Percentiles rank a stretch among this genome's conserved stretches.
phyloP scores from a whole-genome alignment of 164 flowering plant species.

The Vitis labrusca region DNA sequence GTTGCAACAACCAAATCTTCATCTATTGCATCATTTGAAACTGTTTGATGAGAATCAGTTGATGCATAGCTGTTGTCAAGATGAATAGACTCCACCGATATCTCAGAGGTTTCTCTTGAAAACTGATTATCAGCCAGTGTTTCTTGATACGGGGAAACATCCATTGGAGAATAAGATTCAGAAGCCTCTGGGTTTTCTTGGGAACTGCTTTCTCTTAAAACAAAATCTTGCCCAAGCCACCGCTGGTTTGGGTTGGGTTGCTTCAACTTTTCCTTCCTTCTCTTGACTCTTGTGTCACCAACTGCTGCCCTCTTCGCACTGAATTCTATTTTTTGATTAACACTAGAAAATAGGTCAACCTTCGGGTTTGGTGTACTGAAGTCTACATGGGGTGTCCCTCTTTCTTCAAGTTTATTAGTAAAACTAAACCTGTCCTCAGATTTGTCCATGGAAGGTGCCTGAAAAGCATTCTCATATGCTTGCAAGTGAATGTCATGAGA shows the following conservation, averaged over 20 bases:
- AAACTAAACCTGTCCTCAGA: conserved; percentile 33
- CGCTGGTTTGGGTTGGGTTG: conserved; percentile 27
- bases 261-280: conserved; percentile 50
- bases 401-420: conserved; percentile 26
- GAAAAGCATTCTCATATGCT: conserved; percentile 20
- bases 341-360: conserved; percentile 29
- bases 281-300: conserved; percentile 37
- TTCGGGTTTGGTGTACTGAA: conserved; percentile 39
- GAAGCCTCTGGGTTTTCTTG: conserved; percentile 44
- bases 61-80: conserved; percentile 19
- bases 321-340: conserved; percentile 40
- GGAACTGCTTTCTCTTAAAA: conserved; percentile 30
- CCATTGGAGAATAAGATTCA: conserved; percentile 84
- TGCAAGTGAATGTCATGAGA: conserved; percentile 17
- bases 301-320: conserved; percentile 38
- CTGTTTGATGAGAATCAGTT: conserved; percentile 27
- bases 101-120: conserved; percentile 51
- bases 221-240: conserved; percentile 33
- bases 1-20: conserved; percentile 49
- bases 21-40: conserved; percentile 37
- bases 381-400: conserved; percentile 26
- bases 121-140: conserved; percentile 27
- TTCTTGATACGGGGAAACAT: conserved; percentile 79
- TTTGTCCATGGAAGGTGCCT: conserved; percentile 17
- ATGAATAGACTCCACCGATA: conserved; percentile 43